Conservation (phyloP, 140 eudicot genomes). For the Erigeron philadelphicus region DNA sequence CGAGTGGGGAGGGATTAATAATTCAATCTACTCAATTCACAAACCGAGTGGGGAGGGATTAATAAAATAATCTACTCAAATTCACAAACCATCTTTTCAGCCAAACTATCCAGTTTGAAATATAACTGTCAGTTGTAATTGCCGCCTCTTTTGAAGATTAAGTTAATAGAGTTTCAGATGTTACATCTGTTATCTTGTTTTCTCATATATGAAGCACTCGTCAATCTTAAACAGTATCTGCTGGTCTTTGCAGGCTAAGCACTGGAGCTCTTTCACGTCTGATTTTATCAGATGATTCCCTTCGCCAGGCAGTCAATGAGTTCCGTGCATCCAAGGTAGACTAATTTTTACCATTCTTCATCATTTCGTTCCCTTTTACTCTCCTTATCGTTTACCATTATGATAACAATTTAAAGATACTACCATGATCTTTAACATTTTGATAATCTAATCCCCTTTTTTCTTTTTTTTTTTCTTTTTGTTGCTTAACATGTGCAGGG, state of each 20-base stretch:
- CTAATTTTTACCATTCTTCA: background rate
- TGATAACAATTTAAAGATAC: too few species aligned
- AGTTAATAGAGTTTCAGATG: background rate
- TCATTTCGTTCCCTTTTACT: background rate
- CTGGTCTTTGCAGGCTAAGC: slow-evolving; percentile 57
- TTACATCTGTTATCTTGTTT: background rate
- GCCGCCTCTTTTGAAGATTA: background rate
- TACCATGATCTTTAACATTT: too few species aligned
- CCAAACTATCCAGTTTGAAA: too few species aligned
- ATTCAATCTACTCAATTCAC: too few species aligned
- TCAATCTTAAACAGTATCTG: slow-evolving; percentile 1
- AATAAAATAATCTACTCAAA: too few species aligned
- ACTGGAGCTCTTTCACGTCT: slow-evolving; percentile 86
- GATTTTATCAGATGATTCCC: slow-evolving; percentile 84
- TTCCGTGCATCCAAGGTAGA: slow-evolving; percentile 67
- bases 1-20: too few species aligned
- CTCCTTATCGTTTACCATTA: background rate
- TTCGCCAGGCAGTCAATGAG: slow-evolving; percentile 82
- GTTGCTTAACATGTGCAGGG: slow-evolving; percentile 41
- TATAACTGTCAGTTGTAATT: too few species aligned
- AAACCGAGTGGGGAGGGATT: too few species aligned
- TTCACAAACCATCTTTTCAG: too few species aligned
- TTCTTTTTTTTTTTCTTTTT: too few species aligned
- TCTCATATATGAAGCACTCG: background rate
- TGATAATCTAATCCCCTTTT: background rate